These are phyloP conservation scores for Potentilla sterilis DNA, from an alignment of 306 rosid genomes.

Conservation along the genomic window DNA sequence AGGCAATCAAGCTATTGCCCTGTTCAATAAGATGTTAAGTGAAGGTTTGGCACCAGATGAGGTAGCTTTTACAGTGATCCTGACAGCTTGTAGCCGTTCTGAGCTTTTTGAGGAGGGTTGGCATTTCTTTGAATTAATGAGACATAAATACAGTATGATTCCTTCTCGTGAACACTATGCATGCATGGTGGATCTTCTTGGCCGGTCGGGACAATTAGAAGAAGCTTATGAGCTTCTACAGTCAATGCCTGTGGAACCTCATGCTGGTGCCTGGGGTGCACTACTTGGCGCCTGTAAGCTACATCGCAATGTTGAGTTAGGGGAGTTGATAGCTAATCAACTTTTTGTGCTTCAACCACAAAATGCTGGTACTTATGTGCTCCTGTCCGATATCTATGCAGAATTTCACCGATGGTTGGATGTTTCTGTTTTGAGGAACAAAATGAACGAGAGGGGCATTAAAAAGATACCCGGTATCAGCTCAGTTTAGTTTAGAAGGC, in stretches of 20 bases:
- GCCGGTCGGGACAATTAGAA: conserved; percentile 58
- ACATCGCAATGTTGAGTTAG: conserved; percentile 47
- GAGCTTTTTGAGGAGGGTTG: conserved; percentile 73
- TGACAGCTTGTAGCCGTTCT: conserved; percentile 68
- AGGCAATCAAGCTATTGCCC: conserved; percentile 49
- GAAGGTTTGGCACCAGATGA: conserved; percentile 69
- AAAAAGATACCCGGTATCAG: conserved; percentile 64
- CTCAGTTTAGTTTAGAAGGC: conserved; percentile 20
- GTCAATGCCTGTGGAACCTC: conserved; percentile 55
- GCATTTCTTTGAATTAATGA: conserved; percentile 56
- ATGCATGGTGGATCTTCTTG: conserved; percentile 75
- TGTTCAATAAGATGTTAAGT: conserved; percentile 62
- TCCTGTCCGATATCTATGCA: conserved; percentile 73
- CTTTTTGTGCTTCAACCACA: conserved; percentile 61
- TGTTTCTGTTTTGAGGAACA: conserved; percentile 60
- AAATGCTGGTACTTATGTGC: conserved; percentile 63
- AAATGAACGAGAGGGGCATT: conserved; percentile 58
- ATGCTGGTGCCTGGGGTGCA: conserved; percentile 75
- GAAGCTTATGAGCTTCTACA: conserved; percentile 63
- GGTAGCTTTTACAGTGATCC: conserved; percentile 68
- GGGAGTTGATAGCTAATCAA: conserved; percentile 54
- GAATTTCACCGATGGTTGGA: conserved; percentile 61
- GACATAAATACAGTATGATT: conserved; percentile 34
- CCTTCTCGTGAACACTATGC: conserved; percentile 75
- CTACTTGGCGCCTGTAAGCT: conserved; percentile 73